Percentiles rank a stretch among this genome's conserved stretches.
Evolutionary conservation across 192 early-diverging fungal genomes (phyloP).

Genomic region (Podila horticola): DNA sequence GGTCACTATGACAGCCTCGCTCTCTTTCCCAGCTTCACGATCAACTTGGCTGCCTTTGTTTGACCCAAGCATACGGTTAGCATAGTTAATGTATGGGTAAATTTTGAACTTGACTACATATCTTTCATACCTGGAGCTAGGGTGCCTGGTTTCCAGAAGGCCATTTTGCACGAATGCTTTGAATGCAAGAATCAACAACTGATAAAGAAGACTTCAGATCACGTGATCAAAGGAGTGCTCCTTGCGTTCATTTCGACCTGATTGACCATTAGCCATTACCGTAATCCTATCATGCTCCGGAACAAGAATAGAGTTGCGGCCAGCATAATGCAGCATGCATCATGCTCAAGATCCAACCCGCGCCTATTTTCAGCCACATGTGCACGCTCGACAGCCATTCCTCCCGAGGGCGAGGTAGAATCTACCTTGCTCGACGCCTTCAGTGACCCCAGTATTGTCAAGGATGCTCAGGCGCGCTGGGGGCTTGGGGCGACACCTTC

Average conservation of each 20-base stretch:
- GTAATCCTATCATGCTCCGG: too few relatives aligned
- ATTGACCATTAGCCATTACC: too few relatives aligned
- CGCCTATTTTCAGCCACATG: too few relatives aligned
- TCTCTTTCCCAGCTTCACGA: constrained; percentile 69
- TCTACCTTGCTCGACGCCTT: constrained; percentile 2
- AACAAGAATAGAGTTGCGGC: too few relatives aligned
- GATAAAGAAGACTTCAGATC: too few relatives aligned
- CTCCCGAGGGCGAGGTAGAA: too few relatives aligned
- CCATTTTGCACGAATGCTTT: constrained; percentile 35
- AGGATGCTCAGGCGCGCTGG: constrained; percentile 27
- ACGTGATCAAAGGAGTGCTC: too few relatives aligned
- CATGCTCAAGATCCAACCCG: too few relatives aligned
- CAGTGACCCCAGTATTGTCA: background rate
- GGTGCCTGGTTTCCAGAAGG: constrained; percentile 72
- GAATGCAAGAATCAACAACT: background rate
- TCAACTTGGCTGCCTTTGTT: constrained; percentile 68
- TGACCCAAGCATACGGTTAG: constrained; percentile 1
- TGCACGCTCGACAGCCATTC: too few relatives aligned
- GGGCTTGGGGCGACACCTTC: background rate
- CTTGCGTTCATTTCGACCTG: too few relatives aligned
- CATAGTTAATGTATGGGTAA: background rate
- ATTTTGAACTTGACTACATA: background rate
- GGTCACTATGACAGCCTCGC: constrained; percentile 55
- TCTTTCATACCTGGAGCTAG: constrained; percentile 60
- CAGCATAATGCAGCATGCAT: too few relatives aligned